Evolutionary conservation across 2,329 filamentous ascomycete species (phyloP), one percentile per base, ranked within the genome.

Genomic region (Trichoderma atroviride): DNA sequence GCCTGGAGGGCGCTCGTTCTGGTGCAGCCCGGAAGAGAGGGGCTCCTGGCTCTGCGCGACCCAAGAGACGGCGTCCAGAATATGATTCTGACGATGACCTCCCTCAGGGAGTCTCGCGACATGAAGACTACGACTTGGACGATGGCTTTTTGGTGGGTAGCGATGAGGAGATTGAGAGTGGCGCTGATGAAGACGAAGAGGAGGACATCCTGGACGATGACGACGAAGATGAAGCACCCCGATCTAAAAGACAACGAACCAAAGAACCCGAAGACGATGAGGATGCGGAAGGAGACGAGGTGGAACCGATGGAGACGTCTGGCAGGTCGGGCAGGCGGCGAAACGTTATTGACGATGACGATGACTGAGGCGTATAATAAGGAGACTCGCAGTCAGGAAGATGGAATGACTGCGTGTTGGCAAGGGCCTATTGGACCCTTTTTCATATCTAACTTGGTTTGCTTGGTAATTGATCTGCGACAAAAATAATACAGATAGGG

Each of bases 11-110:
- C 33, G 81, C 84, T 10, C 81, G 87, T 33, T 77, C 77, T 14
- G 83, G 81, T 27, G 80, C 81, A n/a, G 75, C 82, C 31, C 83
- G 87, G 53, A 89, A 89, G 77, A 84, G 86, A 71, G 83, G 85
- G 27, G 81, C 82, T 0, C 80, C 83, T 0, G 85, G 86, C 13
- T 78, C 80, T 14, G 79, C 81, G 35, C 86, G 86, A 72, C 79
- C 82, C 57, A 88, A 87, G 80, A 83, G 84, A 74, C 83, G 84
- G 37, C 83, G 85, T 50, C 83, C 85, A 70, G 91, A 92, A 73
- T 92, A 93, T 71, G 91, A 94, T 74, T 92, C 92, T 10, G 92
- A 94, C 74, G 91, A 93, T 73, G 91, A 92, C 70, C 83, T 89
- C 43, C 87, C 88, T 19, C 85, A 86, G 47, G 87, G 88, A 37